Evolutionary conservation across 306 rosid genomes (phyloP), one percentile per base, ranked within the genome.

Genomic region (Bauhinia variegata): DNA sequence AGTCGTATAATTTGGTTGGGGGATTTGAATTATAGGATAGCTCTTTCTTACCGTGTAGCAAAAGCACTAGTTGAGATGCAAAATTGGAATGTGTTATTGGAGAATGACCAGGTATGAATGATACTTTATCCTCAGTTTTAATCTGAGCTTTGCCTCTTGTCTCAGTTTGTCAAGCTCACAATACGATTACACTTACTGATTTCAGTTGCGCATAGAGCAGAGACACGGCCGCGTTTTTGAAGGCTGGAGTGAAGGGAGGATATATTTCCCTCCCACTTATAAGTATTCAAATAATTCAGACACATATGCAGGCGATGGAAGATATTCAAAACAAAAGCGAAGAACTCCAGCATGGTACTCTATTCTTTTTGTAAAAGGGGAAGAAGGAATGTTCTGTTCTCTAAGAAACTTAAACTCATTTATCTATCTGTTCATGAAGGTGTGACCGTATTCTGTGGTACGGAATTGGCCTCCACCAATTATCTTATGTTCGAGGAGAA

Each of bases 291-390:
- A 91, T 79, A 95, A 95, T 68, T 95, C 99, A 7, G 97, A 95
- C 62, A 83, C 92, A 78, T 95, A 95, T 59, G 92, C 99, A 0
- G 99, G 99, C 36, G 99, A 95, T 50, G 89, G 73, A 46, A 82
- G 89, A 46, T 86, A 74, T 23, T 73, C 96, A 11, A 91, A 85
- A 78, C 92, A 90, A 79, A 95, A 95, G 87, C 83, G 95, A 75
- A 95, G 99, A 95, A 95, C 99, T 54, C 99, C 99, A 4, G 99
- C 99, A 54, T 95, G 99, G 99, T 95, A 88, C 14, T 43, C 56
- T 73, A 46, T 61, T 52, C 65, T 66, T 47, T 23, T 28, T 48
- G 38, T 34, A 34, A 34, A 7, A 60, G 52, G 18, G 54, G 37
- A n/a, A 67, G 0, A 36, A 54, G 36, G 14, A 65, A 50, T 50